Evolutionary conservation across 2,329 filamentous ascomycete genomes (phyloP).

Genomic region (Mycogone perniciosa): DNA sequence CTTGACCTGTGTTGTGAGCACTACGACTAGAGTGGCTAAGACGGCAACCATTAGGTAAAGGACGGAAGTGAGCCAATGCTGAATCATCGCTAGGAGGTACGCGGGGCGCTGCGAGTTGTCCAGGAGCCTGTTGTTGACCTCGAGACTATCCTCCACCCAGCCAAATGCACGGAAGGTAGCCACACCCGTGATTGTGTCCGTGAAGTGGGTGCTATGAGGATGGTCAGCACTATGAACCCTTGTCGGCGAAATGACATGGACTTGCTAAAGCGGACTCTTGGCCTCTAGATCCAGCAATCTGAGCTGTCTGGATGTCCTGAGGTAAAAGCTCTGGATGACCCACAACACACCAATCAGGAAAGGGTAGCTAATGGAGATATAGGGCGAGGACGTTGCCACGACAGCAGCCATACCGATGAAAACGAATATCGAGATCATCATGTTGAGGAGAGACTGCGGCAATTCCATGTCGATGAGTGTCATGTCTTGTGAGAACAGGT

Average conservation of each 20-base stretch:
- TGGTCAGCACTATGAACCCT: background rate
- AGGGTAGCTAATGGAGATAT: conserved; percentile 44
- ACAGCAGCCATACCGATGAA: conserved; percentile 40
- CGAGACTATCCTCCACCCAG: conserved; percentile 6
- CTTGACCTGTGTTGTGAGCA: conserved; percentile 4
- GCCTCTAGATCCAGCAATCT: conserved; percentile 56
- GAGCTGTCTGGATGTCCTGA: conserved; percentile 54
- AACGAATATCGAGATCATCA: conserved; percentile 18
- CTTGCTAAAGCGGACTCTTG: conserved; percentile 42
- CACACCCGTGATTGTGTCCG: conserved; percentile 11
- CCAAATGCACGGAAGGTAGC: conserved; percentile 13
- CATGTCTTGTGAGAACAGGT: conserved; percentile 41
- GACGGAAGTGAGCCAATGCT: conserved; percentile 12
- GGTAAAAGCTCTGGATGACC: conserved; percentile 49
- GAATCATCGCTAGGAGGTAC: conserved; percentile 12
- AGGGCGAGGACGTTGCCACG: conserved; percentile 37
- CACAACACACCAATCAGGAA: conserved; percentile 41
- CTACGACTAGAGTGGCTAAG: conserved; percentile 12
- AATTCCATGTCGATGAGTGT: conserved; percentile 35
- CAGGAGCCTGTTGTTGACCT: conserved; percentile 5
- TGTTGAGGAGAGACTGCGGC: conserved; percentile 28
- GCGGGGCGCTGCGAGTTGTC: conserved; percentile 13
- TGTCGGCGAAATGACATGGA: background rate
- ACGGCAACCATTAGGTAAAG: conserved; percentile 8
- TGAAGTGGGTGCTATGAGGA: conserved; percentile 5